phyloP scores from a whole-genome alignment of 306 rosid species.

The Gleditsia sinensis region DNA sequence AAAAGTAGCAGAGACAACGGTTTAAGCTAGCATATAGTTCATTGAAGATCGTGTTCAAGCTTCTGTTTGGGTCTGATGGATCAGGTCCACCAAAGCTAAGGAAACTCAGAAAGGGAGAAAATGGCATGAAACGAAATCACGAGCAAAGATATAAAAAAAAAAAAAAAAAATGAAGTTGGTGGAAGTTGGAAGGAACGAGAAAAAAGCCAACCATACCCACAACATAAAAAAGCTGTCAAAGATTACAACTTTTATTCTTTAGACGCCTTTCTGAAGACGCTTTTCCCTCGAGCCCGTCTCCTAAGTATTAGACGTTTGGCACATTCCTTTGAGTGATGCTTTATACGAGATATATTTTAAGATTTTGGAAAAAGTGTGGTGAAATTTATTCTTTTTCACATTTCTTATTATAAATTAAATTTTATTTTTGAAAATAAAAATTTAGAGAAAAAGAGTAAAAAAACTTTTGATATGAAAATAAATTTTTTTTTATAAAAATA shows the following conservation, averaged over 20 bases:
- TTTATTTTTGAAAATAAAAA: too few relatives aligned
- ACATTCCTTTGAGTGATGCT: too few relatives aligned
- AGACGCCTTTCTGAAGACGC: constrained; percentile 12
- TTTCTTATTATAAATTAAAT: too few relatives aligned
- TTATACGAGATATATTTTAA: too few relatives aligned
- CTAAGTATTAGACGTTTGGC: not conserved
- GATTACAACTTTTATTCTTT: constrained; percentile 14
- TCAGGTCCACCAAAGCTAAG: not conserved
- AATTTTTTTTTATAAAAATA: too few relatives aligned
- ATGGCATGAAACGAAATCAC: not conserved
- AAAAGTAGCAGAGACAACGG: not conserved
- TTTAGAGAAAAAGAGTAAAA: too few relatives aligned
- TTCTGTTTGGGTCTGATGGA: not conserved
- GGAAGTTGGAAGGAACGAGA: constrained; percentile 22
- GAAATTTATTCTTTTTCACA: too few relatives aligned
- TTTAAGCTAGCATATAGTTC: not conserved
- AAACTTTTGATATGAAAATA: too few relatives aligned
- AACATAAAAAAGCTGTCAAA: not conserved
- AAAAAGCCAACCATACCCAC: not conserved
- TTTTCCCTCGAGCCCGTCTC: not conserved
- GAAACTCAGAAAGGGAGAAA: constrained; percentile 4
- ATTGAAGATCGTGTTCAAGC: not conserved
- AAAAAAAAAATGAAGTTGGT: too few relatives aligned
- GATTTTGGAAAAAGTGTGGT: too few relatives aligned
- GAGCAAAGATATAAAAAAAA: not conserved